Evolutionary conservation across 331 rosid species (phyloP), one percentile per base, ranked within the genome.

Genomic region (Malus hybrid): DNA sequence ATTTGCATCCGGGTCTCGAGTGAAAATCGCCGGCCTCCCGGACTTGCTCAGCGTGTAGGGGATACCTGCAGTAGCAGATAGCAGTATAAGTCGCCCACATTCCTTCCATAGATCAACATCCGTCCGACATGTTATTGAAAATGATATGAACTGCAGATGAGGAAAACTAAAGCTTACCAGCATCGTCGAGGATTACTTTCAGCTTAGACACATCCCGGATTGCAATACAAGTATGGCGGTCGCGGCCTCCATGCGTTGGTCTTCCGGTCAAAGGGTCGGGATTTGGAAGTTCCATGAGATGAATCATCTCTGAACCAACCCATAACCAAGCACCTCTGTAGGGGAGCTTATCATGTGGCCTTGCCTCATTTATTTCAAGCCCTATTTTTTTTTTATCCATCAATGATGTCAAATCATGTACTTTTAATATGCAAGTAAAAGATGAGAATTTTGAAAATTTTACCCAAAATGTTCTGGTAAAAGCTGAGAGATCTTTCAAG

Each of bases 261-360:
- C 97, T 76, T 77, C 99, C 99, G 0, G 93, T 84, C 81, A 90
- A 74, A 59, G 97, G 99, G 77, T 95, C 96, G 1, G 98, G 96
- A 80, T 94, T 92, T 70, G 97, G 97, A 83, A 94, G 97, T 85
- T 94, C 99, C 97, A 94, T 94, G 66, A 94, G 81, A 81, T 92
- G 99, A 74, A 94, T 90, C 99, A 92, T 94, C 86, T 86, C 97
- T 36, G 97, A 87, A 65, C 99, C 99, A 65, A 94, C 97, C 99
- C 99, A 92, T 59, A 94, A 77, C 99, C 99, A 94, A 39, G 99
- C 96, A 77, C 99, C 99, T 71, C 93, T 86, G 36, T 90, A 94
- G 59, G 97, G 99, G 59, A 94, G 99, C 88, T 92, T 92, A 69
- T 94, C 89, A 33, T 95, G 81, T 34, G 99, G 99, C 87, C 99